A percentile compares a stretch with the other conserved stretches of the same genome.
These are phyloP conservation scores for Glycyrrhiza uralensis DNA, from an alignment of 306 rosid genomes.

Conservation along the genomic window DNA sequence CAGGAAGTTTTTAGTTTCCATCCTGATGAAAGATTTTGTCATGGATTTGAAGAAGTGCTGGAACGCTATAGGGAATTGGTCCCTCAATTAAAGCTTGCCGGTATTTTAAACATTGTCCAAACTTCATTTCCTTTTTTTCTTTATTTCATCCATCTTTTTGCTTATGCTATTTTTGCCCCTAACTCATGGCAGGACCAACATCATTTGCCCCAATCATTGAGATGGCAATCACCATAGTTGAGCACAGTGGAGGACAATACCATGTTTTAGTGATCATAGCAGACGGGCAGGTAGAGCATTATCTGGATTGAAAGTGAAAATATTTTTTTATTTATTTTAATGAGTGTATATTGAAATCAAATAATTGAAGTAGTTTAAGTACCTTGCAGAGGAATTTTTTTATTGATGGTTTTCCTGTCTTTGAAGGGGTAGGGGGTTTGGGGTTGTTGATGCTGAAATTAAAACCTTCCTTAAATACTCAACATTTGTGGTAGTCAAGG, in stretches of 20 bases:
- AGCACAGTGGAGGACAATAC: conserved; percentile 91
- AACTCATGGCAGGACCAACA: conserved; percentile 70
- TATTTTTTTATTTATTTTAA: not conserved
- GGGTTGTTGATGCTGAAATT: conserved; percentile 1
- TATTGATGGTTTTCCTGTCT: not conserved
- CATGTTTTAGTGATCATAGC: conserved; percentile 92
- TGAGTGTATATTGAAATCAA: not conserved
- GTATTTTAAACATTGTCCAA: conserved; percentile 38
- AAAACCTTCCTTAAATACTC: not conserved
- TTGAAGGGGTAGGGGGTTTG: not conserved
- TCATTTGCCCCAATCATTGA: conserved; percentile 91
- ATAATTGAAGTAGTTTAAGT: not conserved
- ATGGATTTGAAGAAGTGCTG: conserved; percentile 97
- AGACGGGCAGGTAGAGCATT: conserved; percentile 78
- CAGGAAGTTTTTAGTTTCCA: conserved; percentile 93
- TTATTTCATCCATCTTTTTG: not conserved
- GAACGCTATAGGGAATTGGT: conserved; percentile 69
- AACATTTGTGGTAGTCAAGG: not conserved
- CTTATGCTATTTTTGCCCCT: conserved; percentile 20
- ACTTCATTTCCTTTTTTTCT: not conserved
- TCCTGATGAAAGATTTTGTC: conserved; percentile 72
- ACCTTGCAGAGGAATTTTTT: not conserved
- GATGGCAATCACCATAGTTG: conserved; percentile 93
- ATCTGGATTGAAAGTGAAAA: not conserved
- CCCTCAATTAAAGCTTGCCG: conserved; percentile 85